Evolutionary conservation across 371 early-diverging fungal genomes (phyloP).

Genomic region (Haplosporangium sp.): DNA sequence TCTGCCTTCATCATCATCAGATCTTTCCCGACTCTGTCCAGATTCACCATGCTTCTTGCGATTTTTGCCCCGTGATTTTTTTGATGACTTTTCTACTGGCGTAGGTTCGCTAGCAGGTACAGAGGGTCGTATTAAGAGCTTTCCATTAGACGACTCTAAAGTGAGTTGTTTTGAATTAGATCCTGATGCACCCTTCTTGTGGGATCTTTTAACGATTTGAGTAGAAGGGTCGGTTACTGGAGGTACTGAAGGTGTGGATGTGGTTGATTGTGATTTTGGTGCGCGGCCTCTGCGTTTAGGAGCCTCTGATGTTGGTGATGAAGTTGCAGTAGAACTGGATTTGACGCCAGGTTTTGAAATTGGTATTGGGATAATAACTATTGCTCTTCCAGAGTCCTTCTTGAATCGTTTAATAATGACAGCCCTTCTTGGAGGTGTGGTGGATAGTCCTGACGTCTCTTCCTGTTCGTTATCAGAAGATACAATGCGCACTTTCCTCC

Average conservation of each 20-base stretch:
- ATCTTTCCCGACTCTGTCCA: not conserved
- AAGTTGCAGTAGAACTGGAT: not conserved
- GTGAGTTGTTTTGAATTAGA: slow-evolving; percentile 24
- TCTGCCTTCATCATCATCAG: slow-evolving; percentile 1
- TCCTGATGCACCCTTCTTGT: slow-evolving; percentile 17
- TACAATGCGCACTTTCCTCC: slow-evolving; percentile 18
- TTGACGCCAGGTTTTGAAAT: not conserved
- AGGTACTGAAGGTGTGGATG: not conserved
- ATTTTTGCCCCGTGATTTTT: slow-evolving; percentile 18
- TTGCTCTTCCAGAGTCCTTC: slow-evolving; percentile 24
- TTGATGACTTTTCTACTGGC: slow-evolving; percentile 10
- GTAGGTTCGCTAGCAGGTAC: slow-evolving; percentile 1
- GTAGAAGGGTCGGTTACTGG: not conserved
- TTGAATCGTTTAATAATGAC: slow-evolving; percentile 23
- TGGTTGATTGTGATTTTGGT: slow-evolving; percentile 9
- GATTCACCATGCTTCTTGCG: slow-evolving; percentile 18
- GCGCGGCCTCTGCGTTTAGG: slow-evolving; percentile 28
- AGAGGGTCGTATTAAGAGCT: slow-evolving; percentile 24
- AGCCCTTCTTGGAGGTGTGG: slow-evolving; percentile 4
- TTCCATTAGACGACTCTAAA: slow-evolving; percentile 32
- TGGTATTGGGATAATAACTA: slow-evolving; percentile 52
- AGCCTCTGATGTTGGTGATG: not conserved
- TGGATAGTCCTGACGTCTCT: not conserved
- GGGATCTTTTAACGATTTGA: slow-evolving; percentile 15
- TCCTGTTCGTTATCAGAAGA: slow-evolving; percentile 2